Evolutionary conservation across 23 red algal genomes (phyloP), one percentile per base, ranked within the genome.

Genomic region (Gracilaria domingensis): DNA sequence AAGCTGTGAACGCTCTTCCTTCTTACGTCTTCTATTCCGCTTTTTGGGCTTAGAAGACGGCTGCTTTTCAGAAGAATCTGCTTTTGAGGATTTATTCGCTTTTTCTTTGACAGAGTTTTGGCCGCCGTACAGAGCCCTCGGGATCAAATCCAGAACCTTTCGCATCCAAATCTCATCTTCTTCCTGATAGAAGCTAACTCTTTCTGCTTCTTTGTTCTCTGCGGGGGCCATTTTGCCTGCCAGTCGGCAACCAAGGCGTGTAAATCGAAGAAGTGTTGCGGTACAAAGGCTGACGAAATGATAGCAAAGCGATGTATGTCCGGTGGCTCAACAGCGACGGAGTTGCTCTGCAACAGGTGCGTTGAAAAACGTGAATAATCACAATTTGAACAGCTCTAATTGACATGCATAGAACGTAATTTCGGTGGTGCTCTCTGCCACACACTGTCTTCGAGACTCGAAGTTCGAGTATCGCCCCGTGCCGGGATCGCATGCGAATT

Each of bases 101-200:
- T 82, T 40, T 18, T 82, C 79, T 0, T 47, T 64, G 8, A 82
- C 36, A 36, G 53, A 38, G 44, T 64, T 82, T 8, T 37, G 11
- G 4, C 42, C 75, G 14, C 76, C 39, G 57, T 81, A 81, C 1
- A 81, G 21, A 24, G 74, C 14, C 18, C 48, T 80, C 3, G 87
- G 87, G 38, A 90, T 90, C 23, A 90, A 75, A 56, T 50, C 64
- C 28, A 90, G 64, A 70, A 90, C 40, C 37, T 39, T n/a, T 69
- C 58, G 54, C 64, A 90, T 80, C 87, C 87, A 90, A 12, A 18
- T 12, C 45, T 90, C 73, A 48, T 90, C 87, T 26, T 90, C 87
- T 21, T 80, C 53, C 49, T 35, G 20, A 51, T 49, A 77, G 72
- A 7, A 13, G 13, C 2, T 69, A 5, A 30, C 64, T 36, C 1